Percentiles rank a stretch among this genome's conserved stretches.
These are phyloP conservation scores for Chaetomium globosum DNA, from an alignment of 2,329 filamentous ascomycete genomes.

Conservation along the genomic window DNA sequence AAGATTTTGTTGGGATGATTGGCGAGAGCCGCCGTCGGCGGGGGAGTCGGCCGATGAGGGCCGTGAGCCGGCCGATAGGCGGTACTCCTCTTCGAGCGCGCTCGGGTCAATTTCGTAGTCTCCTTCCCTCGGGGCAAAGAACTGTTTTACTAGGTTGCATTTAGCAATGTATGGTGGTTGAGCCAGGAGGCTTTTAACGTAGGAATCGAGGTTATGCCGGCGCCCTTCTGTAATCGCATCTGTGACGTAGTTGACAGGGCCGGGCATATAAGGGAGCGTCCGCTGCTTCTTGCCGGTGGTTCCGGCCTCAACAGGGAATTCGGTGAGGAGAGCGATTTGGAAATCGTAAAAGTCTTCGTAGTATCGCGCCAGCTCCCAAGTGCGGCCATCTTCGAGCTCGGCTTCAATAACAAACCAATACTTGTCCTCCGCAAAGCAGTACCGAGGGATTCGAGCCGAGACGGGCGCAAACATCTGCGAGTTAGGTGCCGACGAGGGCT, in stretches of 20 bases:
- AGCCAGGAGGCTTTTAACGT: slow-evolving; percentile 85
- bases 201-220: slow-evolving; percentile 89
- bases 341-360: slow-evolving; percentile 99
- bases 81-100: slow-evolving; percentile 67
- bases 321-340: slow-evolving; percentile 90
- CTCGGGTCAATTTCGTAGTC: slow-evolving; percentile 89
- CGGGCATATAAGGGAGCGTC: slow-evolving; percentile 94
- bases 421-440: slow-evolving; percentile 95
- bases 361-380: slow-evolving; percentile 91
- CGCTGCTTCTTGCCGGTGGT: slow-evolving; percentile 78
- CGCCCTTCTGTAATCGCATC: slow-evolving; percentile 94
- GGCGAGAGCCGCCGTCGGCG: slow-evolving; percentile 61
- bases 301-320: slow-evolving; percentile 89
- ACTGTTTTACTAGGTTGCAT: slow-evolving; percentile 81
- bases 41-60: slow-evolving; percentile 67
- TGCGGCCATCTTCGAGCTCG: slow-evolving; percentile 82
- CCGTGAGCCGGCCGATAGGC: slow-evolving; percentile 71
- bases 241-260: slow-evolving; percentile 96
- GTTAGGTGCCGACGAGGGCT: background rate
- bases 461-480: slow-evolving; percentile 73
- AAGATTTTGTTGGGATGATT: slow-evolving; percentile 66
- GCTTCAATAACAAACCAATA: slow-evolving; percentile 99
- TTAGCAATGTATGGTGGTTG: slow-evolving; percentile 83
- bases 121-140: slow-evolving; percentile 86
- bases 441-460: slow-evolving; percentile 82